Evolutionary conservation across 2,329 filamentous ascomycete genomes (phyloP).

Genomic region (Seiridium unicorne): DNA sequence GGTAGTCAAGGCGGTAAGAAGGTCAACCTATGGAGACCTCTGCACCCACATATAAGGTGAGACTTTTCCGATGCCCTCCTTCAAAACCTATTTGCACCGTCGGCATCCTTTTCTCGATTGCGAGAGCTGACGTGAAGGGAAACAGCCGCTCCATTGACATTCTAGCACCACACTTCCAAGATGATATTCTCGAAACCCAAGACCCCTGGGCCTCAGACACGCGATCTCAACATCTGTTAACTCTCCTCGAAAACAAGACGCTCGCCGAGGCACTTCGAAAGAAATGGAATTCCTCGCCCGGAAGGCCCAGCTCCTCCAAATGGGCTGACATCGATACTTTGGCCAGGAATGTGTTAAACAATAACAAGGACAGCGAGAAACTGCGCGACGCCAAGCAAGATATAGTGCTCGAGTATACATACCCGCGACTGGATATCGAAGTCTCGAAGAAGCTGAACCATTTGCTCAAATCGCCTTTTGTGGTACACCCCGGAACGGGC

Average conservation of each 20-base stretch:
- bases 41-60: slow-evolving; percentile 84
- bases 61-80: slow-evolving; percentile 15
- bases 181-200: slow-evolving; percentile 78
- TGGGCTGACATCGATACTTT: slow-evolving; percentile 92
- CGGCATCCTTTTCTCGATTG: neutral
- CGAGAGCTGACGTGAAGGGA: neutral
- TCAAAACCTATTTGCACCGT: neutral
- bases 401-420: slow-evolving; percentile 95
- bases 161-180: slow-evolving; percentile 79
- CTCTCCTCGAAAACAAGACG: slow-evolving; percentile 77
- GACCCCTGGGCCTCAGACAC: slow-evolving; percentile 77
- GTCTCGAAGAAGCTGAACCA: slow-evolving; percentile 98
- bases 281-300: slow-evolving; percentile 87
- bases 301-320: slow-evolving; percentile 74
- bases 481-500: slow-evolving; percentile 92
- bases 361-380: slow-evolving; percentile 68
- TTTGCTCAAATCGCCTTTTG: slow-evolving; percentile 94
- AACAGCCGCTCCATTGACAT: slow-evolving; percentile 79
- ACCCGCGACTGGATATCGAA: slow-evolving; percentile 93
- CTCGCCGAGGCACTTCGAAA: slow-evolving; percentile 77
- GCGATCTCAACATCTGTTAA: slow-evolving; percentile 73
- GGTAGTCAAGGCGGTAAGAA: slow-evolving; percentile 83
- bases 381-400: slow-evolving; percentile 92
- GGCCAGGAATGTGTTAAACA: slow-evolving; percentile 73
- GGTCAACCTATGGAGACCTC: slow-evolving; percentile 77